Base-by-base conservation (phyloP, 306 rosid species). In the Aeschynomene evenia region DNA sequence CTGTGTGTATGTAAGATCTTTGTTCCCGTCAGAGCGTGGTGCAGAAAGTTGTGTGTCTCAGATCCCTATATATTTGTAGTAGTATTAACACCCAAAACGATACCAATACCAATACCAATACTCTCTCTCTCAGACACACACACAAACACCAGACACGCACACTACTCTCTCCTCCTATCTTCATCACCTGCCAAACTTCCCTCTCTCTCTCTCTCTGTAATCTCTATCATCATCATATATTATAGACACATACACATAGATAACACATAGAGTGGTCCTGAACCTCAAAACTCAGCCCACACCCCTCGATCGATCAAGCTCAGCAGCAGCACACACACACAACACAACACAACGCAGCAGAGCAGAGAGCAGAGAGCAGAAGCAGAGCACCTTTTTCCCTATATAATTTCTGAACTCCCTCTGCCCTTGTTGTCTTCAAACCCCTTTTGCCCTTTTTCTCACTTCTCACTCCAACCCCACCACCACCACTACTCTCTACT, bases 61-160 rank as follows among this genome's bases (percentile, higher is more conserved):
- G 93, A 91, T 91, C 97, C 97, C 93, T 28, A 91, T 82, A 87
- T 12, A n/a, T n/a, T n/a, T n/a, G n/a, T n/a, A n/a, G n/a, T n/a
- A n/a, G n/a, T n/a, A 34, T 34, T 0, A 16, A 43, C n/a, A 28
- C 82, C 73, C 56, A 63, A 54, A 75, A 70, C 74, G 60, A 81
- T 58, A 80, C 75, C 45, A 4, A 15, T 22, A 3, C 8, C 34
- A 9, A 15, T 42, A n/a, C n/a, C n/a, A n/a, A n/a, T n/a, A 29
- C 39, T 26, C 29, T 26, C 16, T 12, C 16, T 12, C 48, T 12
- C 48, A 13, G 18, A 40, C 48, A 40, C 48, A 40, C 6, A 40
- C 48, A 40, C 48, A 28, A 28, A 6, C 3, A 28, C n/a, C n/a
- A 40, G 48, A 13, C 48, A n/a, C n/a, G n/a, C n/a, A n/a, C n/a